Evolutionary conservation across 768 basidiomycete genomes (phyloP), one percentile per base, ranked within the genome.

Genomic region (Dioszegia hungarica): DNA sequence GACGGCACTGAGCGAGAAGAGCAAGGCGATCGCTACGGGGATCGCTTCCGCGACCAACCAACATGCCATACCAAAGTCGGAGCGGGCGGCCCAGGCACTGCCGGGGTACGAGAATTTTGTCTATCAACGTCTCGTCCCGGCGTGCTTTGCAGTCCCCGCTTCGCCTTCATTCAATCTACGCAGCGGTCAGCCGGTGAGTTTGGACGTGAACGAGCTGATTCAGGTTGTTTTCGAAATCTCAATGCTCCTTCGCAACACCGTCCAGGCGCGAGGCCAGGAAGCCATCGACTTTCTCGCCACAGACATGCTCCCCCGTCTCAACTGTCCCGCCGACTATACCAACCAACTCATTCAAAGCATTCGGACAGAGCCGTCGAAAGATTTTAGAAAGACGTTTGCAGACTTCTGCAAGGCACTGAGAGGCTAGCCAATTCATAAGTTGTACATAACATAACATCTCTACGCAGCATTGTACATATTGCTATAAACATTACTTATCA

Each of bases 51-150:
- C 69, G 10, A 70, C 64, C 11, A 70, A 68, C 25, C 70, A 78
- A 2, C 75, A 80, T 20, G 78, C 79, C 47, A 78, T 79, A 0
- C 65, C 71, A 22, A 77, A 68, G 20, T 59, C 64, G 22, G 67
- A 69, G 10, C 44, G 63, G 52, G 67, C 59, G 38, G 67, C 56
- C 57, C 63, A 78, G 27, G 64, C 68, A 22, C 76, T 98, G 40
- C 90, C 91, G 11, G 93, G 94, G 0, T 97, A 95, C 64, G 92
- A 97, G 64, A 82, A 84, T 14, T 93, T 93, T 73, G 82, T 94
- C 28, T 98, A 98, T 67, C 87, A 92, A 60, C 83, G 85, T 12
- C 77, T 94, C 31, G 79, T 98, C 49, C 89, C 90, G 11, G 79
- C 84, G 2, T 86, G 86, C 22, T 95, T 99, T 75, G 81, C 84